Conservation (phyloP, 352 stramenopile genomes). For the Globisporangium apiculatum region DNA sequence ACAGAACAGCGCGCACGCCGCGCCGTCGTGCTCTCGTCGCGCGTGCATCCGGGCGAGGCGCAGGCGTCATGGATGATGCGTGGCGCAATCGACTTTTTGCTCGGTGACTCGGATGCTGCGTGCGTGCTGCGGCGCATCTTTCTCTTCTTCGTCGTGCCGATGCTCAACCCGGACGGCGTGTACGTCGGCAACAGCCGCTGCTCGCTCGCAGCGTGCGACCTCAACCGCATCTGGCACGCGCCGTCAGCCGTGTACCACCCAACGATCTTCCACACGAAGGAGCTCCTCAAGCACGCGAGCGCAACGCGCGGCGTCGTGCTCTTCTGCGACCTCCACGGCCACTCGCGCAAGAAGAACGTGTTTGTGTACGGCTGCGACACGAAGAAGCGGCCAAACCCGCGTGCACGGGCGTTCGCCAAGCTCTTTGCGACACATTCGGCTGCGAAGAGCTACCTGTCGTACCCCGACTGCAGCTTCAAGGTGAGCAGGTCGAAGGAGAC, state of each 20-base stretch:
- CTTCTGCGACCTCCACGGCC: conserved; percentile 90
- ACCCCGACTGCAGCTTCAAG: conserved; percentile 74
- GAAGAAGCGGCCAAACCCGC: conserved; percentile 76
- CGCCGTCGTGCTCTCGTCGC: conserved; percentile 76
- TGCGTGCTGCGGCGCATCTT: conserved; percentile 78
- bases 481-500: conserved; percentile 74
- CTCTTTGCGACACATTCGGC: conserved; percentile 55
- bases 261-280: conserved; percentile 87
- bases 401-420: conserved; percentile 65
- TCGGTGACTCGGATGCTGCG: conserved; percentile 51
- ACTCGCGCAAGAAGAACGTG: conserved; percentile 91
- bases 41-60: conserved; percentile 88
- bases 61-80: conserved; percentile 94
- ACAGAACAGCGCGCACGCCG: conserved; percentile 28
- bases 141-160: conserved; percentile 90
- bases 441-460: conserved; percentile 59
- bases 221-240: conserved; percentile 87
- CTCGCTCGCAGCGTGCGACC: conserved; percentile 68
- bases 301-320: conserved; percentile 59
- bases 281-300: conserved; percentile 57
- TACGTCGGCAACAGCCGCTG: conserved; percentile 91
- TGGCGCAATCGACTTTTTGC: conserved; percentile 87
- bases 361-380: conserved; percentile 95
- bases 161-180: conserved; percentile 93
- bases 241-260: conserved; percentile 66